Base-by-base conservation (phyloP, 2,329 filamentous ascomycete species). In the Penicillium griseofulvum region DNA sequence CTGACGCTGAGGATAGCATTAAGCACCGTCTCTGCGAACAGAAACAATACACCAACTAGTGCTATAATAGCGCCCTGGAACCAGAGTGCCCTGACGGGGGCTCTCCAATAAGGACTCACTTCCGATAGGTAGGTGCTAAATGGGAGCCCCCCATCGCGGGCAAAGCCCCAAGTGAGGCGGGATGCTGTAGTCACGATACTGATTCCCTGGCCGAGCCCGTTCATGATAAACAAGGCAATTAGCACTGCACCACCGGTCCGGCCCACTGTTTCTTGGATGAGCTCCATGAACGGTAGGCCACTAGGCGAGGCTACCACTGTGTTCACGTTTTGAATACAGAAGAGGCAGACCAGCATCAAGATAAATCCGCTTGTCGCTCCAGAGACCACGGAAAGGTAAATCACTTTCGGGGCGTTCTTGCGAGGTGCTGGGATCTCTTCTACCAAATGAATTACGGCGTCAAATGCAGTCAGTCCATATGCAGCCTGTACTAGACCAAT, bases 391-490 rank as follows among this genome's bases (percentile, higher is more conserved):
- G 81, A 77, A 2, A 83, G 70, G 69, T 77, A 82, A 54, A 83
- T 81, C 12, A 80, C 76, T n/a, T 72, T 73, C 0, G 81, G 81
- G 0, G 77, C 78, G 49, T 81, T 82, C 39, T 71, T 77, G 36
- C 79, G 69, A 1, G 81, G 81, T 3, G 74, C 68, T 1, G 81
- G 81, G 0, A 83, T 80, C 62, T 83, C 81, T 59, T 84, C 81
- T 1, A 81, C 78, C 71, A 84, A 76, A 65, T 84, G 82, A 31
- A 83, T 81, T 24, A 82, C 81, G 0, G 81, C 78, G 59, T 84
- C 82, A 55, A 84, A 83, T 1, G 81, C 81, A 0, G 80, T 82
- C 4, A 83, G 68, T 2, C 80, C 81, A 53, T 83, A 84, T 0
- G 81, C 81, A 1, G 80, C 77, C 59, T 84, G 82, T 0, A 84